These are phyloP conservation scores for Coelastrella sp. DNA, from an alignment of 139 green algal genomes.

Conservation along the genomic window DNA sequence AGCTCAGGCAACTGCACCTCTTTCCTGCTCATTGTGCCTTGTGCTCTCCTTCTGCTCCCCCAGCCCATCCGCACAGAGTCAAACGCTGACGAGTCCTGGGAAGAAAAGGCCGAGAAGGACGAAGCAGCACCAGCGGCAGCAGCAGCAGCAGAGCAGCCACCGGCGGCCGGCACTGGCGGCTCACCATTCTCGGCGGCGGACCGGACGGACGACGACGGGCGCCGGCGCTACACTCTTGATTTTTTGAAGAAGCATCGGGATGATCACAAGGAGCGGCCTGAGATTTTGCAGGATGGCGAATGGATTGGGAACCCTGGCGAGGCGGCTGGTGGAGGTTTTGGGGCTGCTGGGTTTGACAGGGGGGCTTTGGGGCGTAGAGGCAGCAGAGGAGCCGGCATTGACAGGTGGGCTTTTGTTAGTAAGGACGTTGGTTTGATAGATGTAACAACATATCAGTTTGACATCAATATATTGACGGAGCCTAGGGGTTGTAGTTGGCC, in stretches of 20 bases:
- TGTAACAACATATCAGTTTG: no score
- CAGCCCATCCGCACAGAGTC: constrained; percentile 25
- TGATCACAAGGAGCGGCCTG: not conserved
- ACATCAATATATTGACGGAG: no score
- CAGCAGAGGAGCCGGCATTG: constrained; percentile 17
- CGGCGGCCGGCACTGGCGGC: not conserved
- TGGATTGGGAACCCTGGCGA: constrained; percentile 30
- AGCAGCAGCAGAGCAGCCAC: not conserved
- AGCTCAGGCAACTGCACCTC: no score
- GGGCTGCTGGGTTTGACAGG: constrained; percentile 12
- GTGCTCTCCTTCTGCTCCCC: not conserved
- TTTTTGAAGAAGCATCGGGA: constrained; percentile 39
- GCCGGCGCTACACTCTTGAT: constrained; percentile 36
- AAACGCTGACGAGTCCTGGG: constrained; percentile 32
- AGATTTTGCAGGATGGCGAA: not conserved
- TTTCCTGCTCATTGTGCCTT: no score
- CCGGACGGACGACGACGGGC: constrained; percentile 25
- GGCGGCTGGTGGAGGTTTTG: not conserved
- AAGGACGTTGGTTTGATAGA: no score
- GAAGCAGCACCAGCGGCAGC: not conserved
- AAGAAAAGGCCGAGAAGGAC: constrained; percentile 36
- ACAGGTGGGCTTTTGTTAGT: constrained; percentile 9
- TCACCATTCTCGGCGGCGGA: not conserved
- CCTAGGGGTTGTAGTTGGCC: no score
- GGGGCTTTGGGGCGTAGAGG: not conserved